phyloP scores from a whole-genome alignment of 371 early-diverging fungal species.

The Circinella minor region DNA sequence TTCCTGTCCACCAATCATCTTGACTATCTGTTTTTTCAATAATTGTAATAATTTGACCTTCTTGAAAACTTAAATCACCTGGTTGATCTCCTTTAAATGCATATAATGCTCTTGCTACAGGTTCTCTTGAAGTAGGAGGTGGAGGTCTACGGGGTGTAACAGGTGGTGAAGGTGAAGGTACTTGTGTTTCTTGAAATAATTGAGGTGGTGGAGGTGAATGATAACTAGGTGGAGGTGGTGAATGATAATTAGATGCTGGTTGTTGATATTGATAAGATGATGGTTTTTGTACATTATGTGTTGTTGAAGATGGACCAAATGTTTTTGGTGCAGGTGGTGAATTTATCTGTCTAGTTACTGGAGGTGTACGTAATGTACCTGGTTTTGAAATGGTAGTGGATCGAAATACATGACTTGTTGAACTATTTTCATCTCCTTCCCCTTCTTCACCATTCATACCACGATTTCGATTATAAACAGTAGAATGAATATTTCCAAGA shows the following conservation, averaged over 20 bases:
- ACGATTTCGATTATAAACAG: constrained; percentile 23
- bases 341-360: neutral
- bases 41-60: constrained; percentile 77
- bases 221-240: neutral
- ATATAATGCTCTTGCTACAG: constrained; percentile 69
- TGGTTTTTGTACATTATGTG: neutral
- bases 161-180: neutral
- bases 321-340: constrained; percentile 1
- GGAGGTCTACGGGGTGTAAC: constrained; percentile 12
- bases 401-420: constrained; percentile 2
- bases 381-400: constrained; percentile 16
- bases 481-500: constrained; percentile 17
- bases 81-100: constrained; percentile 72
- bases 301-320: neutral
- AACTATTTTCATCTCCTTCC: neutral
- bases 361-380: constrained; percentile 12
- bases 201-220: neutral
- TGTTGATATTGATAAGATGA: neutral
- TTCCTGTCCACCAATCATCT: constrained; percentile 87
- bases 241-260: neutral
- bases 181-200: too few relatives aligned
- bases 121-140: constrained; percentile 45
- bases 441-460: constrained; percentile 13
- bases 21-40: constrained; percentile 64
- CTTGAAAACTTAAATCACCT: constrained; percentile 74